These are phyloP conservation scores for Globisporangium paddicum DNA, from an alignment of 352 stramenopile species.

Conservation along the genomic window DNA sequence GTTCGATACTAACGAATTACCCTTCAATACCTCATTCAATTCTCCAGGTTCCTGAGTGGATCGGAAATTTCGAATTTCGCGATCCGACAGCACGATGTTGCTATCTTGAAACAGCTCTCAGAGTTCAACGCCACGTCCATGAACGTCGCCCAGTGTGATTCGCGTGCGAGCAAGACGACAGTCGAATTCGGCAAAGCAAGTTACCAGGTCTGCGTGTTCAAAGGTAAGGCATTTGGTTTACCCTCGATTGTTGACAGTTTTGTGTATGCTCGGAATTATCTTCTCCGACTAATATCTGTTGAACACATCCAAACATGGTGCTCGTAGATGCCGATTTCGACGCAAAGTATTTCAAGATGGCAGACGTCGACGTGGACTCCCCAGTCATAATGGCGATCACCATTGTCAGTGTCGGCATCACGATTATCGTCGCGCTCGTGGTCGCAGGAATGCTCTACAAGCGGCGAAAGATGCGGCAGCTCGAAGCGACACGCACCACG, in stretches of 20 bases:
- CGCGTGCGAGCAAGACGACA: not conserved
- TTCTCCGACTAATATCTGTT: not conserved
- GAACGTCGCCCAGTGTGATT: not conserved
- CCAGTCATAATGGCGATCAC: conserved; percentile 3
- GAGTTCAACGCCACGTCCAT: conserved; percentile 2
- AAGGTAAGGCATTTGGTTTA: conserved; percentile 6
- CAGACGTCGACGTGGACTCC: not conserved
- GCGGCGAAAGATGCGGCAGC: conserved; percentile 9
- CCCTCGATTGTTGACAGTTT: not conserved
- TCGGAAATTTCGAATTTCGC: conserved; percentile 11
- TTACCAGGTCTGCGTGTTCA: conserved; percentile 9
- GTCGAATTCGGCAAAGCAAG: not conserved
- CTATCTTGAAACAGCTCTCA: not conserved
- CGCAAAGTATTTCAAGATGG: not conserved
- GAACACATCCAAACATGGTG: not conserved
- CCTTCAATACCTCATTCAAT: not conserved
- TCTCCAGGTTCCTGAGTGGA: not conserved
- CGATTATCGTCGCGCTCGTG: conserved; percentile 1
- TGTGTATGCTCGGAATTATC: not conserved
- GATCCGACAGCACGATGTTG: conserved; percentile 7
- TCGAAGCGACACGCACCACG: conserved; percentile 8
- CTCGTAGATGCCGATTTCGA: conserved; percentile 12
- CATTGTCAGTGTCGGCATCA: conserved; percentile 4
- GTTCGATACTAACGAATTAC: not conserved
- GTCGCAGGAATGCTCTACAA: conserved; percentile 10